Evolutionary conservation across 768 basidiomycete genomes (phyloP).

Genomic region (Lactarius sanguifluus): DNA sequence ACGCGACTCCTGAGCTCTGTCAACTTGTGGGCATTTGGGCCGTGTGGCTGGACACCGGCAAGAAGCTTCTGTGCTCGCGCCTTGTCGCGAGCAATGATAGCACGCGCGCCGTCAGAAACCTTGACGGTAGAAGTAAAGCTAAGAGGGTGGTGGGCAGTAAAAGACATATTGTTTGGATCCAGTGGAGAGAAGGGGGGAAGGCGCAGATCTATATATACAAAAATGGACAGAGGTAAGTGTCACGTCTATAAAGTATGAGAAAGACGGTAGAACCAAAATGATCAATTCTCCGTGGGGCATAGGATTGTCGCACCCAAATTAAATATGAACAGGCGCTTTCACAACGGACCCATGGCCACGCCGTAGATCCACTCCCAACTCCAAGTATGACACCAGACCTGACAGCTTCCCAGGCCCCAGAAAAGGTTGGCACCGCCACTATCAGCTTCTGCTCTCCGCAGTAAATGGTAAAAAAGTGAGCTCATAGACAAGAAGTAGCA

Average conservation of each 20-base stretch:
- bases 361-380: background rate
- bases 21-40: conserved; percentile 41
- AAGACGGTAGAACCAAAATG: background rate
- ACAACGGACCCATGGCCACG: background rate
- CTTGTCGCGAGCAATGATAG: conserved; percentile 53
- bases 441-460: background rate
- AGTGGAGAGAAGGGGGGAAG: background rate
- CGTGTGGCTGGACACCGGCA: conserved; percentile 54
- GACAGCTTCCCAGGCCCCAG: background rate
- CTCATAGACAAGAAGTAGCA: background rate
- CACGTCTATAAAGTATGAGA: background rate
- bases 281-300: background rate
- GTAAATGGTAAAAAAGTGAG: background rate
- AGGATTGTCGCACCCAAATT: background rate
- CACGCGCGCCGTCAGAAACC: conserved; percentile 41
- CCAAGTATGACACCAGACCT: background rate
- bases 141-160: conserved; percentile 37
- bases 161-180: conserved; percentile 38
- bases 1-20: conserved; percentile 32
- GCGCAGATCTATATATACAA: conserved; percentile 21
- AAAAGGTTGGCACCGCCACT: background rate
- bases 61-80: conserved; percentile 56
- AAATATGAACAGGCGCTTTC: background rate
- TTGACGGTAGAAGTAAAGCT: conserved; percentile 48
- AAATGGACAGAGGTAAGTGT: background rate